phyloP scores from a whole-genome alignment of 768 basidiomycete genomes.

The Trametes sanguinea region DNA sequence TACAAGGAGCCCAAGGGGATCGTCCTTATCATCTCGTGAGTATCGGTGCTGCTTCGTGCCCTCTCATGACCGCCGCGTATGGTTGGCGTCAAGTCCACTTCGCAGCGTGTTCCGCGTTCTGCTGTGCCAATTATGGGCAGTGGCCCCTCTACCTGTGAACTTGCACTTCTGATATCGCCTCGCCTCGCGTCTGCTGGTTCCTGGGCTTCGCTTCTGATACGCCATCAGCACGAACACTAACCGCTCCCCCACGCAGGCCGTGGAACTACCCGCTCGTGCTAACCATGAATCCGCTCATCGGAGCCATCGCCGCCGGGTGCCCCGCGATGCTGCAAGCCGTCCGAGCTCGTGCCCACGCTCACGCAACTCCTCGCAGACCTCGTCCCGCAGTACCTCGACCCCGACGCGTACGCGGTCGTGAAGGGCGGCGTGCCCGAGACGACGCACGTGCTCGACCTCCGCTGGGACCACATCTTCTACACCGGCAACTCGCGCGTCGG shows the following conservation, averaged over 20 bases:
- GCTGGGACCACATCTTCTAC: constrained; percentile 45
- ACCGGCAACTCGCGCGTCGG: constrained; percentile 39
- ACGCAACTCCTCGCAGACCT: constrained; percentile 54
- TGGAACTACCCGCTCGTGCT: constrained; percentile 70
- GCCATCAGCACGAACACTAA: background rate
- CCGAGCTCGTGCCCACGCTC: constrained; percentile 56
- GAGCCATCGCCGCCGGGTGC: constrained; percentile 77
- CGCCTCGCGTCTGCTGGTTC: background rate
- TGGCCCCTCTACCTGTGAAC: background rate
- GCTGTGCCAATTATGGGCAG: background rate
- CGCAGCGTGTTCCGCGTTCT: background rate
- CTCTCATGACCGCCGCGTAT: constrained; percentile 3
- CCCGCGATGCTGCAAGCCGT: constrained; percentile 66
- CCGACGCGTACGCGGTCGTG: constrained; percentile 52
- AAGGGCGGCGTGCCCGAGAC: constrained; percentile 48
- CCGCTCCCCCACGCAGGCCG: constrained; percentile 40
- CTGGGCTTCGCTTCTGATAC: background rate
- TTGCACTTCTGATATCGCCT: background rate
- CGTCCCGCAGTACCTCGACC: constrained; percentile 57
- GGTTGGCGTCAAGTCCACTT: background rate
- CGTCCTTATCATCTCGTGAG: constrained; percentile 61
- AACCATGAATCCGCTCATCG: constrained; percentile 57
- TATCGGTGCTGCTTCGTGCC: constrained; percentile 13
- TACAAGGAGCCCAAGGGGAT: constrained; percentile 62
- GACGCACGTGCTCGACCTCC: constrained; percentile 37